Evolutionary conservation across 768 basidiomycete species (phyloP).

Genomic region (Lactifluus subvellereus): DNA sequence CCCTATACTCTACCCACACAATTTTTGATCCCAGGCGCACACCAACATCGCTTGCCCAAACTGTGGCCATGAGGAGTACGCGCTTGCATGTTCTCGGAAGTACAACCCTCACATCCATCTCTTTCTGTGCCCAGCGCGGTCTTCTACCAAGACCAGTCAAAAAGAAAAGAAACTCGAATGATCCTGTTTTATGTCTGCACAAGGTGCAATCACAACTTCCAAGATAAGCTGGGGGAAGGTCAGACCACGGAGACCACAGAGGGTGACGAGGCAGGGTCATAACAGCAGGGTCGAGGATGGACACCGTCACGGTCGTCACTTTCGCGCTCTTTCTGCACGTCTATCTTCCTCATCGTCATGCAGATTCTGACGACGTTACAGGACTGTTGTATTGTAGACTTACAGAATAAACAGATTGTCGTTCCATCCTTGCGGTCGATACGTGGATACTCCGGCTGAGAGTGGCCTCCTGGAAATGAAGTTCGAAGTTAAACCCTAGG

Average conservation of each 20-base stretch:
- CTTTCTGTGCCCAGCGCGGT: conserved; percentile 57
- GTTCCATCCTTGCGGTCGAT: not conserved
- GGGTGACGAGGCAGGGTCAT: not conserved
- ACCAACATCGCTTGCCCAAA: conserved; percentile 77
- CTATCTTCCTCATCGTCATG: not conserved
- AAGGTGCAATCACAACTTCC: conserved; percentile 71
- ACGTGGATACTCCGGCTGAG: no score
- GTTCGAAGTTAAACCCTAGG: no score
- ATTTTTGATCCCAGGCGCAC: conserved; percentile 53
- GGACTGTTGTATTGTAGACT: conserved; percentile 1
- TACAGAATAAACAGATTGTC: not conserved
- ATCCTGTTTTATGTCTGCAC: conserved; percentile 87
- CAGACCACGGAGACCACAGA: conserved; percentile 33
- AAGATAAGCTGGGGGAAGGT: conserved; percentile 51
- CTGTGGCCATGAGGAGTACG: conserved; percentile 76
- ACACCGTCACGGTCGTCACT: not conserved
- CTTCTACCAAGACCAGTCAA: conserved; percentile 95
- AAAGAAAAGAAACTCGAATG: conserved; percentile 93
- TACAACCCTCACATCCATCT: not conserved
- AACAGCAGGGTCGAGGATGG: not conserved
- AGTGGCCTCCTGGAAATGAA: not conserved
- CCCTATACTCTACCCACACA: not conserved
- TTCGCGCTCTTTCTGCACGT: not conserved
- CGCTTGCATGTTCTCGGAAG: not conserved
- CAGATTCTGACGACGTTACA: not conserved